Evolutionary conservation across 331 rosid species (phyloP).

Genomic region (Phaseolus coccineus): DNA sequence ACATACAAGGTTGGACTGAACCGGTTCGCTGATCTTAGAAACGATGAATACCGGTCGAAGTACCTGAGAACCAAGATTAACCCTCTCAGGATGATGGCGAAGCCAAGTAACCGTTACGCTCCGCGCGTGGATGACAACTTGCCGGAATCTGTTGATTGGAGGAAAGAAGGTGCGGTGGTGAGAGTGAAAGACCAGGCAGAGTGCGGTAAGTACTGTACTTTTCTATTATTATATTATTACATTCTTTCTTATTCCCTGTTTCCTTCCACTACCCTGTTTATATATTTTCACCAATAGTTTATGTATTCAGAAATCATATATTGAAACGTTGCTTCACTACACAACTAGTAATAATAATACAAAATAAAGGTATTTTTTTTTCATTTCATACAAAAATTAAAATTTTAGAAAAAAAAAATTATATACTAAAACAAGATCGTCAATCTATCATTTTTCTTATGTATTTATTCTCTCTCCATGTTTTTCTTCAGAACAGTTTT

Average conservation of each 20-base stretch:
- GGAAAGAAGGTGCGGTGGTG: constrained; percentile 74
- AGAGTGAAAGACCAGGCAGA: constrained; percentile 75
- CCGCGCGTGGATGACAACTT: constrained; percentile 64
- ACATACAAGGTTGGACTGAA: constrained; percentile 75
- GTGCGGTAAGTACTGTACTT: constrained; percentile 61
- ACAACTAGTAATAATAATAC: too few relatives aligned
- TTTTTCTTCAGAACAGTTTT: too few relatives aligned
- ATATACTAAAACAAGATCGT: too few relatives aligned
- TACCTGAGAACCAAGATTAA: constrained; percentile 58
- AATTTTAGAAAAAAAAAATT: too few relatives aligned
- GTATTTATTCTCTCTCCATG: too few relatives aligned
- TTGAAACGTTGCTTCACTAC: too few relatives aligned
- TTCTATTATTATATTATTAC: not conserved
- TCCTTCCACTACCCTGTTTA: too few relatives aligned
- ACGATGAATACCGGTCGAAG: constrained; percentile 75
- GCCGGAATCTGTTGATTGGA: constrained; percentile 85
- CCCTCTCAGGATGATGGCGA: constrained; percentile 30
- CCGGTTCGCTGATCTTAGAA: constrained; percentile 87
- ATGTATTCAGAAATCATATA: too few relatives aligned
- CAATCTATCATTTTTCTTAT: too few relatives aligned
- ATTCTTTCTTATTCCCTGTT: not conserved
- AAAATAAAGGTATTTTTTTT: too few relatives aligned
- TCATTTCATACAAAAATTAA: too few relatives aligned
- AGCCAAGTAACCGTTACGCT: constrained; percentile 63
- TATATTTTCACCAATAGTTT: too few relatives aligned